A percentile compares a stretch with the other conserved stretches of the same genome.
Evolutionary conservation across 345 rosid genomes (phyloP).

Genomic region (Aegle marmelos): DNA sequence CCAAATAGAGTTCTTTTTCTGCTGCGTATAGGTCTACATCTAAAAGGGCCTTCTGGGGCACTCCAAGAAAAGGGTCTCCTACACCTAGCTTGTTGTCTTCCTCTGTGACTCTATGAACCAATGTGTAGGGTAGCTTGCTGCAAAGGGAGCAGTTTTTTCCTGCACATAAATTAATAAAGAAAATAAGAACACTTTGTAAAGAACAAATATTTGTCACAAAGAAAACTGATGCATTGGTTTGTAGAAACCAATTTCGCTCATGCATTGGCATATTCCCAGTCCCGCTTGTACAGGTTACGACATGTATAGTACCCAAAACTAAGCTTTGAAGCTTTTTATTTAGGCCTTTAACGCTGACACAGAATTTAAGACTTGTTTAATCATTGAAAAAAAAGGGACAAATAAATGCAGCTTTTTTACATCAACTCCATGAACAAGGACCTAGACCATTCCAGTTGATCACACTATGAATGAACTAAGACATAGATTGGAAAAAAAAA

Average conservation of each 20-base stretch:
- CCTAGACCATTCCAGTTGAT: background rate
- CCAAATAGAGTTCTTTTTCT: constrained; percentile 56
- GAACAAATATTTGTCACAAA: background rate
- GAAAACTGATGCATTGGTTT: background rate
- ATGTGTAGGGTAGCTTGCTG: constrained; percentile 14
- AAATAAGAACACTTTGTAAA: background rate
- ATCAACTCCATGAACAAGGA: background rate
- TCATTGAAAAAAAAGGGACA: background rate
- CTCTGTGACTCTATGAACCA: constrained; percentile 51
- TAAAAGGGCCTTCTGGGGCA: constrained; percentile 22
- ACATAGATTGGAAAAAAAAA: background rate
- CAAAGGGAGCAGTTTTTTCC: constrained; percentile 22
- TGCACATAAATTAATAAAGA: background rate
- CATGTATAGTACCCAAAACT: background rate
- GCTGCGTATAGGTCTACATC: constrained; percentile 48
- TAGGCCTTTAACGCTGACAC: background rate
- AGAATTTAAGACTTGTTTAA: background rate
- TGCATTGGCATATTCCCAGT: background rate
- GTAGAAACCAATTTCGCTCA: background rate
- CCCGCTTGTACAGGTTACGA: background rate
- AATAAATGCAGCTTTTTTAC: background rate
- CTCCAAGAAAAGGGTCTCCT: constrained; percentile 36
- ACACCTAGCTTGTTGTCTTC: constrained; percentile 53
- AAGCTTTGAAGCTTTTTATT: background rate
- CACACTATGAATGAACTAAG: background rate